A percentile compares a stretch with the other conserved stretches of the same genome.
Conservation (phyloP, 179 eudicot genomes). For the Vitellaria paradoxa region DNA sequence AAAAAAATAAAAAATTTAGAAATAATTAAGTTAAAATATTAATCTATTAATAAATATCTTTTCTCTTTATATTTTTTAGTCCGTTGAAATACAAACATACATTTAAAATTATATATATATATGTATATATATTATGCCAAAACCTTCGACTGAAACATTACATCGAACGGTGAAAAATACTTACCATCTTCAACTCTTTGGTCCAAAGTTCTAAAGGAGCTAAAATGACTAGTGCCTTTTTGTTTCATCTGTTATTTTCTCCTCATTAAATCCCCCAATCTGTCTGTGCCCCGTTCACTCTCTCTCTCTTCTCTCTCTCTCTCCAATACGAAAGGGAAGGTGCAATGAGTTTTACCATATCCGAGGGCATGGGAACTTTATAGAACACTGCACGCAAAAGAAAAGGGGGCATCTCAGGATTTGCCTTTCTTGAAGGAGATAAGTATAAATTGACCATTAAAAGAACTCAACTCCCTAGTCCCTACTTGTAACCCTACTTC, state of each 20-base stretch:
- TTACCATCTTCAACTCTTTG: constrained; percentile 10
- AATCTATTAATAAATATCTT: too few species aligned
- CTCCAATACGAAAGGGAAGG: constrained; percentile 15
- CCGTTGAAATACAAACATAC: too few species aligned
- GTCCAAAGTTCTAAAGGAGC: constrained; percentile 20
- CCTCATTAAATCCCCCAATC: constrained; percentile 6
- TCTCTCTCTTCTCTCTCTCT: constrained; percentile 7
- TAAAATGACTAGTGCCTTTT: background rate
- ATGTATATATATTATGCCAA: too few species aligned
- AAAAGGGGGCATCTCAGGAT: constrained; percentile 15
- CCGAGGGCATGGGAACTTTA: constrained; percentile 16
- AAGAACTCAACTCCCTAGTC: background rate
- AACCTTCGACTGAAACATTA: too few species aligned
- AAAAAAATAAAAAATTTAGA: too few species aligned
- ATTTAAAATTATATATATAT: too few species aligned
- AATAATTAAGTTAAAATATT: too few species aligned
- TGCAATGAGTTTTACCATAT: constrained; percentile 14
- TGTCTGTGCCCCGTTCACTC: constrained; percentile 4
- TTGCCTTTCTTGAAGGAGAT: constrained; percentile 12
- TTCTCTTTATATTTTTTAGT: too few species aligned
- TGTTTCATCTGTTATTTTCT: constrained; percentile 18
- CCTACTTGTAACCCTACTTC: background rate
- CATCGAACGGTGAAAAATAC: constrained; percentile 10
- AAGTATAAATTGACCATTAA: background rate
- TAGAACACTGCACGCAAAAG: constrained; percentile 7